Conservation (phyloP, 768 basidiomycete species). For the Lentinula sp. region DNA sequence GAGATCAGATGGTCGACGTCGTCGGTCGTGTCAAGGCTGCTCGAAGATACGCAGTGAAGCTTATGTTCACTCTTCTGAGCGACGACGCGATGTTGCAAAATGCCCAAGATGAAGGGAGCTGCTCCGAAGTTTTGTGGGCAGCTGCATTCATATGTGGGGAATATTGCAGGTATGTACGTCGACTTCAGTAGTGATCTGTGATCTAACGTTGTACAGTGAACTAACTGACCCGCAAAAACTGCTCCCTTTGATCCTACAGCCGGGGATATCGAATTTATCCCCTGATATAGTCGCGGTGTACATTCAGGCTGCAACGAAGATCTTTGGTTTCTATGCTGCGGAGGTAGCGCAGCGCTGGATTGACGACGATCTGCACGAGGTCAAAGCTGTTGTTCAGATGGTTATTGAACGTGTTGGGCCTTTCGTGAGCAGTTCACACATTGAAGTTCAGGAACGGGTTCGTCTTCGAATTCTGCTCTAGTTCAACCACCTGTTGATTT, state of each 20-base stretch:
- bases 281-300: conserved; percentile 72
- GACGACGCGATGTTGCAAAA: conserved; percentile 72
- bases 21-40: conserved; percentile 74
- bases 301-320: conserved; percentile 77
- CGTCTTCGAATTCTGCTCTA: conserved; percentile 19
- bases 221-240: conserved; percentile 74
- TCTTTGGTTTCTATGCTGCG: conserved; percentile 82
- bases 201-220: conserved; percentile 40
- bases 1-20: conserved; percentile 83
- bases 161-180: conserved; percentile 68
- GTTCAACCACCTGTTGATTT: conserved; percentile 2
- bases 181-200: background rate
- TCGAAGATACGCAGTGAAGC: conserved; percentile 72
- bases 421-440: conserved; percentile 58
- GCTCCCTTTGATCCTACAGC: conserved; percentile 62
- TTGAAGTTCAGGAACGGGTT: conserved; percentile 92
- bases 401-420: conserved; percentile 52
- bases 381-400: conserved; percentile 57
- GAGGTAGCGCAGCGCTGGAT: conserved; percentile 76
- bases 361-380: conserved; percentile 58
- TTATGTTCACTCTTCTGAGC: conserved; percentile 75
- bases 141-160: conserved; percentile 98
- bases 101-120: conserved; percentile 64
- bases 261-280: conserved; percentile 46
- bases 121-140: conserved; percentile 85